These are phyloP conservation scores for Capronia epimyces DNA, from an alignment of 2,329 filamentous ascomycete species.

Conservation along the genomic window DNA sequence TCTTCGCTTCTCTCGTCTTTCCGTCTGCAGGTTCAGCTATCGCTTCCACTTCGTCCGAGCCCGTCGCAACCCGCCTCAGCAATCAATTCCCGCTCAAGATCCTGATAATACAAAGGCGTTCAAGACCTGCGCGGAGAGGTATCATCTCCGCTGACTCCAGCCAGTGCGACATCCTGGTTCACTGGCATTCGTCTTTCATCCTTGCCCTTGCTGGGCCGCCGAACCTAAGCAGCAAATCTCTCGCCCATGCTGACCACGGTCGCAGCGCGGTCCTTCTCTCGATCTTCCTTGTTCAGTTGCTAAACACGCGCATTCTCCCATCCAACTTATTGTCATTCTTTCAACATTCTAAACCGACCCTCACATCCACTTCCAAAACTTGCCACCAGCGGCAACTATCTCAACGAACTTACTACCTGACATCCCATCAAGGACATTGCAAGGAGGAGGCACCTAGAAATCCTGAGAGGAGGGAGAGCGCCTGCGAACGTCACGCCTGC, in stretches of 20 bases:
- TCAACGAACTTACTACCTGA: too few relatives aligned
- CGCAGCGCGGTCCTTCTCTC: conserved; percentile 9
- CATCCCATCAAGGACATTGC: too few relatives aligned
- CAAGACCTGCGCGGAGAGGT: conserved; percentile 1
- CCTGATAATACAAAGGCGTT: not conserved
- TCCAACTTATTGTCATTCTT: conserved; percentile 8
- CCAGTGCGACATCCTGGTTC: not conserved
- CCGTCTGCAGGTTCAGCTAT: conserved; percentile 20
- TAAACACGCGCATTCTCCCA: conserved; percentile 6
- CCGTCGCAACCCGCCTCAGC: conserved; percentile 5
- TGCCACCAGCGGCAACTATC: not conserved
- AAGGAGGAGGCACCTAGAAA: too few relatives aligned
- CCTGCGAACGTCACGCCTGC: not conserved
- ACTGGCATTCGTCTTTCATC: conserved; percentile 5
- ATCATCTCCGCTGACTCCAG: conserved; percentile 6
- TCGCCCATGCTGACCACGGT: conserved; percentile 6
- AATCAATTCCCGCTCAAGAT: not conserved
- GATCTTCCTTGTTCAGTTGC: conserved; percentile 4
- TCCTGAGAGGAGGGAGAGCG: conserved; percentile 7
- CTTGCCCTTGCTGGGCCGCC: conserved; percentile 5
- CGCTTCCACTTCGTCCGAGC: conserved; percentile 6
- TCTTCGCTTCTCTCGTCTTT: conserved; percentile 3
- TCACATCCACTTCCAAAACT: conserved; percentile 12
- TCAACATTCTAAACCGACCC: conserved; percentile 2
- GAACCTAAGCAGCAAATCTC: conserved; percentile 1